phyloP scores from a whole-genome alignment of 345 rosid species.

The Arabidopsis suecica region DNA sequence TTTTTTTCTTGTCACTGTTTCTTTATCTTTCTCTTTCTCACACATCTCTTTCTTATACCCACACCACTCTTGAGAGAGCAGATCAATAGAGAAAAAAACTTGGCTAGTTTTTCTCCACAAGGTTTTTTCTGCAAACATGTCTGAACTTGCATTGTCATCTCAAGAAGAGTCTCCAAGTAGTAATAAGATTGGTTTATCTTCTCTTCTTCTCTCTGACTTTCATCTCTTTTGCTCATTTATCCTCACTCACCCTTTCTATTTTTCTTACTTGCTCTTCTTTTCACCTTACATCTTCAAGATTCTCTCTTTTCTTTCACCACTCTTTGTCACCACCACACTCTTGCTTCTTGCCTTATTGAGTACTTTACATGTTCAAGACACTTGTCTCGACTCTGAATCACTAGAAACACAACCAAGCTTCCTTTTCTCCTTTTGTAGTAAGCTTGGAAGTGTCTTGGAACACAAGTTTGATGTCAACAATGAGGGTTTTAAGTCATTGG shows the following conservation, averaged over 20 bases:
- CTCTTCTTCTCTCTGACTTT: slow-evolving; percentile 57
- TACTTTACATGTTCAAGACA: slow-evolving; percentile 48
- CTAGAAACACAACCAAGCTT: slow-evolving; percentile 53
- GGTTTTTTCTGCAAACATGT: slow-evolving; percentile 46
- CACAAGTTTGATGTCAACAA: slow-evolving; percentile 47
- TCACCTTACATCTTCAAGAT: slow-evolving; percentile 76
- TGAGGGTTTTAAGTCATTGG: slow-evolving; percentile 44
- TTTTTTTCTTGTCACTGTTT: slow-evolving; percentile 23
- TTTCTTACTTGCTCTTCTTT: slow-evolving; percentile 63
- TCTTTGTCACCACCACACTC: slow-evolving; percentile 76
- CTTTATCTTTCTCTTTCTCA: neutral
- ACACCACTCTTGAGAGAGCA: slow-evolving; percentile 57
- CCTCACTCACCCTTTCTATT: slow-evolving; percentile 65
- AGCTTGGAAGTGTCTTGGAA: slow-evolving; percentile 51
- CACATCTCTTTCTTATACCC: slow-evolving; percentile 53
- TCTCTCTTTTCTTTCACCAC: slow-evolving; percentile 84
- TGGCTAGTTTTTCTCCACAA: slow-evolving; percentile 9
- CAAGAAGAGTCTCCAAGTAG: slow-evolving; percentile 33
- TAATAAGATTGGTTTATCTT: slow-evolving; percentile 51
- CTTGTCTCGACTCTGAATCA: slow-evolving; percentile 29
- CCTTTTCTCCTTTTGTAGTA: slow-evolving; percentile 48
- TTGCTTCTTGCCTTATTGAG: slow-evolving; percentile 59
- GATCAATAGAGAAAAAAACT: slow-evolving; percentile 27
- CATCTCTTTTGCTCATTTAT: slow-evolving; percentile 57
- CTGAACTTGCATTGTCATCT: slow-evolving; percentile 54